Evolutionary conservation across 257 asterid species (phyloP), one percentile per base, ranked within the genome.

Genomic region (Nicotiana paniculata): DNA sequence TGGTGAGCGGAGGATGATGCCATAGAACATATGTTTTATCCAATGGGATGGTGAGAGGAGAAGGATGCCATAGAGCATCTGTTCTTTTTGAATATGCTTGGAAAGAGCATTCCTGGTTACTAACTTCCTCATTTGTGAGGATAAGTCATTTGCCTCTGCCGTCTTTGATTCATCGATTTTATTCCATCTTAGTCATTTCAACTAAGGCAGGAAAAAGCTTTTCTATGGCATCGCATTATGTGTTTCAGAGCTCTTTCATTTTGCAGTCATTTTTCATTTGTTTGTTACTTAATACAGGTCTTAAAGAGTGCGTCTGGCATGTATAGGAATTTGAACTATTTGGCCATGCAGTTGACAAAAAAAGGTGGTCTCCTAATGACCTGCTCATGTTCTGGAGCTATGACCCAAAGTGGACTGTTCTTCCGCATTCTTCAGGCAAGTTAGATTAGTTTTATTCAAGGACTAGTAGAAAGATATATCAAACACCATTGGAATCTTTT

Each of bases 341-440:
- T 96, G 86, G 99, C 98, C 11, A 96, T 96, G 98, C 91, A 87
- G 90, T 35, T 94, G 84, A 93, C 97, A 68, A 91, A 83, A 89
- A 90, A 86, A 58, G 97, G 98, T 75, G 99, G 99, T 72, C 86
- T 94, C 68, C 86, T 96, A 65, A 96, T 96, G 99, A 96, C 97
- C 30, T 96, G 99, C 90, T 94, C 99, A 0, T 96, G 98, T 87
- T 96, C 99, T 82, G 99, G 99, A 61, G 99, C 99, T 24, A 90
- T 96, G 97, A 93, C 99, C 81, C 99, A 91, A 85, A 94, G 98
- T 85, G 99, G 99, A 77, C 88, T n/a, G 83, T 92, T 94, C 91
- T 88, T 92, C 48, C 88, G 87, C 17, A 84, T 90, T 86, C 93
- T 96, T 59, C 97, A 90, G 98, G 99, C 89, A 87, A 93, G 92